Percentiles rank a stretch among this genome's conserved stretches.
phyloP scores from a whole-genome alignment of 495 filamentous ascomycete species.

The Delitschia confertaspora region DNA sequence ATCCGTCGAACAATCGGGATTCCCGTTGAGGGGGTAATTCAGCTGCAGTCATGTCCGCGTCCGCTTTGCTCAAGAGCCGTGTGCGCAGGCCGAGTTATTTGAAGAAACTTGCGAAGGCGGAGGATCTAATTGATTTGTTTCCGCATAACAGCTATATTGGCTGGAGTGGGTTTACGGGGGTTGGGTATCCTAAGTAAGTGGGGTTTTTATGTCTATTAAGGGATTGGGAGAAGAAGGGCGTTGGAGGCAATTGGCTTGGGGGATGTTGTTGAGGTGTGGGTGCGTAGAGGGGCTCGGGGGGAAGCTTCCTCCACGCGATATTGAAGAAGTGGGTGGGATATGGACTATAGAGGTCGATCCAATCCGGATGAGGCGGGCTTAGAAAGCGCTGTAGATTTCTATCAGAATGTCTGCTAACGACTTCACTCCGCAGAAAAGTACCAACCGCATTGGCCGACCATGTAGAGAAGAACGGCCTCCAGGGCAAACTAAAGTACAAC shows the following conservation, averaged over 20 bases:
- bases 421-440: slow-evolving; percentile 51
- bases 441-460: slow-evolving; percentile 79
- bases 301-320: too few species aligned
- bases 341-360: too few species aligned
- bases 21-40: neutral
- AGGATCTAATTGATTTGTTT: slow-evolving; percentile 72
- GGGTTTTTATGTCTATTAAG: neutral
- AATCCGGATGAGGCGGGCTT: too few species aligned
- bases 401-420: too few species aligned
- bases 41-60: slow-evolving; percentile 41
- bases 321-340: too few species aligned
- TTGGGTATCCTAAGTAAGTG: slow-evolving; percentile 77
- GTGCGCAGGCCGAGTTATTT: slow-evolving; percentile 67
- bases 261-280: too few species aligned
- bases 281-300: too few species aligned
- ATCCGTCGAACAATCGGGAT: neutral
- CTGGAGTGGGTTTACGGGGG: slow-evolving; percentile 87
- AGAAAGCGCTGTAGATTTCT: too few species aligned
- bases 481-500: slow-evolving; percentile 75
- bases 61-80: slow-evolving; percentile 66
- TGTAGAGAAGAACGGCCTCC: slow-evolving; percentile 78
- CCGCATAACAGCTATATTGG: slow-evolving; percentile 77
- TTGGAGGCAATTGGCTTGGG: too few species aligned
- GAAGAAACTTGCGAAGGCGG: slow-evolving; percentile 66
- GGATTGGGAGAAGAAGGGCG: too few species aligned